Conservation (phyloP, 768 basidiomycete genomes). For the Lactarius pseudohatsudake region DNA sequence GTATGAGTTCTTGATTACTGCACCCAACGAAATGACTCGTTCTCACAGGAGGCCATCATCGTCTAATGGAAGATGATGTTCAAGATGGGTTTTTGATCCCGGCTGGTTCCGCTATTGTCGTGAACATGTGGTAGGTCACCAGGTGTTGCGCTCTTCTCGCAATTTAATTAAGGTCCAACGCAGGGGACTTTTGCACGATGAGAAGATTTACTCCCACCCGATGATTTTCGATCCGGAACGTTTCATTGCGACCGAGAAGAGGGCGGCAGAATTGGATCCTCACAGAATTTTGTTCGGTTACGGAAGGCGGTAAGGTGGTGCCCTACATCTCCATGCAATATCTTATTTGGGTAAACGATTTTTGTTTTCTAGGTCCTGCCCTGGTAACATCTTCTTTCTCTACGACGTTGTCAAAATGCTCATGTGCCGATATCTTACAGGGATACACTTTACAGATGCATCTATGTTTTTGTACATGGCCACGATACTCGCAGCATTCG, state of each 20-base stretch:
- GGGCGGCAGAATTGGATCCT: slow-evolving; percentile 34
- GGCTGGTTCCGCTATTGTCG: slow-evolving; percentile 34
- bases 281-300: slow-evolving; percentile 67
- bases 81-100: slow-evolving; percentile 40
- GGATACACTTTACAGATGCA: slow-evolving; percentile 33
- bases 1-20: neutral
- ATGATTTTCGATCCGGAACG: slow-evolving; percentile 28
- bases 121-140: slow-evolving; percentile 30
- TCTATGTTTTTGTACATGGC: slow-evolving; percentile 35
- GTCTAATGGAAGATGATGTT: slow-evolving; percentile 35
- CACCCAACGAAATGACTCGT: neutral
- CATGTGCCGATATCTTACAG: neutral
- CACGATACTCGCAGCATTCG: slow-evolving; percentile 36
- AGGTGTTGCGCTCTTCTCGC: neutral
- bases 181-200: slow-evolving; percentile 32
- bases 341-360: neutral
- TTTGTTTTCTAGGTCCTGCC: neutral
- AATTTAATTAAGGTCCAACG: neutral
- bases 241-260: slow-evolving; percentile 30
- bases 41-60: slow-evolving; percentile 28
- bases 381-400: neutral
- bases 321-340: too few relatives aligned
- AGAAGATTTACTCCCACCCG: slow-evolving; percentile 33
- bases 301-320: slow-evolving; percentile 53
- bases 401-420: neutral